Evolutionary conservation across 2,329 filamentous ascomycete species (phyloP), one percentile per base, ranked within the genome.

Genomic region (Fusarium albosuccineum): DNA sequence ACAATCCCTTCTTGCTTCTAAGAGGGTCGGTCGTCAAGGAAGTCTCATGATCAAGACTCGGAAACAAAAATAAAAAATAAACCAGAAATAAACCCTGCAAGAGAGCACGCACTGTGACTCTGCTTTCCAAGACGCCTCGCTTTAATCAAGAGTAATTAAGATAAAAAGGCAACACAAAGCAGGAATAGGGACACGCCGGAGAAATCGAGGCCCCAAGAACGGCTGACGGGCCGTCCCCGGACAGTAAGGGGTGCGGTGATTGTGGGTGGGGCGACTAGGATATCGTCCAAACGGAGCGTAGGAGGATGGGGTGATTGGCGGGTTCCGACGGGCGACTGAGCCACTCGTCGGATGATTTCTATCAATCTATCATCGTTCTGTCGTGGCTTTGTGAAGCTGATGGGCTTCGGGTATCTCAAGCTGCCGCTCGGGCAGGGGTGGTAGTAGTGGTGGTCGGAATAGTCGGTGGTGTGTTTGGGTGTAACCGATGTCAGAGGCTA

Each of bases 71-170:
- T 22, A 22, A 22, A 22, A 22, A 22, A 22, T 4, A 22, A 45
- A 57, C 39, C 36, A 29, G 26, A 16, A 50, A 50, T 41, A 44
- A 60, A 57, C 55, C 56, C 37, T 41, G 53, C 57, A 59, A 56
- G 56, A 48, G 50, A 52, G 65, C 62, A 73, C 59, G 64, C 41
- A 34, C 36, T 46, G 22, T 51, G 52, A 62, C 42, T 42, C 42
- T 70, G 61, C 64, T 66, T 64, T 62, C 71, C 70, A 67, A 41
- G 52, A 73, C 70, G 71, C 71, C 71, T 70, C 69, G 71, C 71
- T 73, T 52, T 64, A 40, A 46, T 50, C 30, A 62, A 72, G 17
- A 55, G 36, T 30, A 70, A 70, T 42, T 33, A 41, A 44, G 40
- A 26, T 22, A 37, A 57, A 60, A 62, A 60, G 34, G 16, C 16